A percentile compares a stretch with the other conserved stretches of the same genome.
Conservation (phyloP, 345 rosid genomes). For the Gossypium raimondii region DNA sequence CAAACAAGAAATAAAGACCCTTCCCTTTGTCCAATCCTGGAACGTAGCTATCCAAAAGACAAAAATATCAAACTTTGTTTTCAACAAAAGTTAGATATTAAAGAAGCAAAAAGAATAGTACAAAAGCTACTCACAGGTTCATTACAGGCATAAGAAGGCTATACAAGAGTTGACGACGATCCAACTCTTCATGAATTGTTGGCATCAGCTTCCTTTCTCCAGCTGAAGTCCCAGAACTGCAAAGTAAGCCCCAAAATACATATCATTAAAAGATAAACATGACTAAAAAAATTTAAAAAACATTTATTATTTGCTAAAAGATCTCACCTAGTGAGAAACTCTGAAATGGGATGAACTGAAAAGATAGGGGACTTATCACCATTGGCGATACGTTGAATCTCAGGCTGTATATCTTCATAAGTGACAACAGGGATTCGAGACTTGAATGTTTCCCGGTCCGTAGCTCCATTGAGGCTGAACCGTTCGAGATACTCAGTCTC, state of each 20-base stretch:
- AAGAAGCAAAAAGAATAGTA: not conserved
- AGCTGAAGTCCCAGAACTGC: slow-evolving; percentile 93
- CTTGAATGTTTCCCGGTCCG: slow-evolving; percentile 52
- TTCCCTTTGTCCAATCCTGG: slow-evolving; percentile 82
- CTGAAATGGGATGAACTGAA: slow-evolving; percentile 63
- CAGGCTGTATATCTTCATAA: slow-evolving; percentile 65
- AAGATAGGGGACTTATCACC: slow-evolving; percentile 72
- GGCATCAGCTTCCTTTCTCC: slow-evolving; percentile 98
- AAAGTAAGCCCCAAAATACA: not conserved
- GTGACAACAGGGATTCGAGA: slow-evolving; percentile 50
- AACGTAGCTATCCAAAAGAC: slow-evolving; percentile 45
- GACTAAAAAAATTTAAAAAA: not conserved
- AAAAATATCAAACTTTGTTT: slow-evolving; percentile 5
- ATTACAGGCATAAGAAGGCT: slow-evolving; percentile 92
- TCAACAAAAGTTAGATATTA: not conserved
- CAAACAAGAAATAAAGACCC: slow-evolving; percentile 72
- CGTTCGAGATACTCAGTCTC: slow-evolving; percentile 56
- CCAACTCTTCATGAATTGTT: slow-evolving; percentile 71
- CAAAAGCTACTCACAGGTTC: slow-evolving; percentile 58
- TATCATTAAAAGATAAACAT: no score
- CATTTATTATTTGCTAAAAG: not conserved
- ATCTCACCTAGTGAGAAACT: slow-evolving; percentile 70
- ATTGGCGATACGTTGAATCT: slow-evolving; percentile 66
- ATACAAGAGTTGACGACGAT: slow-evolving; percentile 64
- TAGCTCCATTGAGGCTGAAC: slow-evolving; percentile 46